Conservation (phyloP, 176 grass and related monocot genomes). For the Miscanthus lutarioriparius region DNA sequence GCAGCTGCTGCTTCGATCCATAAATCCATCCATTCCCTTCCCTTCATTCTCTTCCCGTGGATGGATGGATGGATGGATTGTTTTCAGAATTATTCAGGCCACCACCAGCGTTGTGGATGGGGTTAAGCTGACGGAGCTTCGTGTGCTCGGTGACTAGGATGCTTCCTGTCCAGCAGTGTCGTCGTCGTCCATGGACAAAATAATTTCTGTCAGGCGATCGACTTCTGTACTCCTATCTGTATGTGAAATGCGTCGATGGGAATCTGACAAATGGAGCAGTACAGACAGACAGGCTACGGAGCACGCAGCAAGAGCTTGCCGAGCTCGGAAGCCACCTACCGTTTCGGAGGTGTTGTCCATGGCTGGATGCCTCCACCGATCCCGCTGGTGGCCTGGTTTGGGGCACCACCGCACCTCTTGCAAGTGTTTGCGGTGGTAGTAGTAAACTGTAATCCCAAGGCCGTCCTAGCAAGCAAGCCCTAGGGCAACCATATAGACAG, state of each 20-base stretch:
- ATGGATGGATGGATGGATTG: background rate
- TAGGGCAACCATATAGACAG: background rate
- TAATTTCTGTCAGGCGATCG: background rate
- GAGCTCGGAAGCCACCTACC: background rate
- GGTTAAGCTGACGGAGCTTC: background rate
- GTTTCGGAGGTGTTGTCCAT: background rate
- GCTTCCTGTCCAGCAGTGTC: background rate
- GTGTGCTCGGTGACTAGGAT: background rate
- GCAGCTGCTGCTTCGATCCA: background rate
- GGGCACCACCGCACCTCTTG: background rate
- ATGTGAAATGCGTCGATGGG: background rate
- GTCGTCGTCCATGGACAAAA: too few species aligned
- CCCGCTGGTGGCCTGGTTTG: background rate
- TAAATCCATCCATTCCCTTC: background rate
- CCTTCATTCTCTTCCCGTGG: too few species aligned
- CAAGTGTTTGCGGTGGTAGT: background rate
- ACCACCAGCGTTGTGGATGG: background rate
- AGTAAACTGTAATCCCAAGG: constrained; percentile 30
- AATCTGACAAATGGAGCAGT: background rate
- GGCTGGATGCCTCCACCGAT: background rate
- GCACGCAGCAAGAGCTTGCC: background rate
- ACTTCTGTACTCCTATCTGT: too few species aligned
- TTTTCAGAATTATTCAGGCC: background rate
- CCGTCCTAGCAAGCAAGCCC: background rate
- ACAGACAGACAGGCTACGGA: background rate